Base-by-base conservation (phyloP, 768 basidiomycete species). In the Naganishia vishniacii region DNA sequence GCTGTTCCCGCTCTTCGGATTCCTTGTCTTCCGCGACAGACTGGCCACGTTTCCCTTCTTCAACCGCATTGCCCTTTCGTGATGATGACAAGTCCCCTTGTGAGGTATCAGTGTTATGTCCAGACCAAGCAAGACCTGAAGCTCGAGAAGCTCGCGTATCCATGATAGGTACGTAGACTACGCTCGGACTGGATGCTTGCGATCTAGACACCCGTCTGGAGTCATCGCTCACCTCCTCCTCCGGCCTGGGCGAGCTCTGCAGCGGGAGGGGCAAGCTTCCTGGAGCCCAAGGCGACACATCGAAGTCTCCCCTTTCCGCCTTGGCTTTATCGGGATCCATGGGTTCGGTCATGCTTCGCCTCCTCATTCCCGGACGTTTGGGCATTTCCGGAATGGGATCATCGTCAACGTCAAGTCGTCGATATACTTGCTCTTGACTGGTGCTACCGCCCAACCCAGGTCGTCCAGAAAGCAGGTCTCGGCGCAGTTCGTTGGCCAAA, bases 291-390 rank as follows among this genome's bases (percentile, higher is more conserved):
- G 34, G 53, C 11, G 34, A 41, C 23, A 56, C 4, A 2, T 15
- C n/a, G 53, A 40, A 12, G 11, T 41, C 34, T 20, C 37, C 53
- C 53, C 11, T 56, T n/a, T 56, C 6, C 23, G 53, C 53, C 37
- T 41, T 12, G 3, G 31, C 23, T 3, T 4, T 3, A 15, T 1
- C 13, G 4, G 23, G 8, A 41, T 40, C 51, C 16, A 18, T 5
- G 15, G 51, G 51, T 25, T 37, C 53, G 23, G 53, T 56, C 20
- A 56, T 11, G 18, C 53, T 41, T 56, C 53, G 34, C 34, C 37
- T 37, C 20, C 37, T 26, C n/a, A 37, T 3, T 4, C 12, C 23
- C 37, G 53, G 53, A 31, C 34, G 31, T 44, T 44, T 8, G 5
- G 49, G 23, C 31, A 32, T 3, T 2, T 32, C 13, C 16, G 49